Evolutionary conservation across 345 rosid genomes (phyloP), one percentile per base, ranked within the genome.

Genomic region (Euphorbia lathyris): DNA sequence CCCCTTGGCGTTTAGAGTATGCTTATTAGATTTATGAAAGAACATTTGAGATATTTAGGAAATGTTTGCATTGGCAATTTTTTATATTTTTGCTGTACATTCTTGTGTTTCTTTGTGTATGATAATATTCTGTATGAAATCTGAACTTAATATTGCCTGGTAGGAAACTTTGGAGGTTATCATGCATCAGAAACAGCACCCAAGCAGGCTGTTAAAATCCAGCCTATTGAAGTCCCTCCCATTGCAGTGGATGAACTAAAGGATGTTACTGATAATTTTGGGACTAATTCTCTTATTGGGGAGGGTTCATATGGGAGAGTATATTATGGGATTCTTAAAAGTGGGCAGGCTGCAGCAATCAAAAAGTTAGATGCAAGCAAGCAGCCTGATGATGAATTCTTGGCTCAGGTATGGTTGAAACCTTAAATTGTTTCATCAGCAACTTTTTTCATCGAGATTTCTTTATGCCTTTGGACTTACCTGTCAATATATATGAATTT

Each of bases 271-370:
- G 84, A 83, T 9, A 87, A 87, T 70, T 89, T 83, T 76, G 87
- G 91, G 58, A 75, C 89, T 42, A 80, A 73, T 78, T 74, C 84
- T 36, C 85, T 92, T 77, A 87, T 92, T 59, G 98, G 96, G 25
- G 98, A 92, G 80, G 97, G 98, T 16, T 93, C 98, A 0, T 88
- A 90, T 68, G 98, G 98, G 80, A 86, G 97, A 78, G 97, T 90
- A 12, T 93, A 88, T 71, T 83, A 85, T 67, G 97, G 96, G 64
- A 76, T 79, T 36, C 84, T 90, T 61, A 84, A 80, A 73, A 87
- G 78, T 80, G 95, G 80, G 27, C 87, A 77, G 51, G 82, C 84
- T 55, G 87, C 91, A 32, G 96, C 98, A n/a, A 84, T 93, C 8
- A 93, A 93, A 81, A 93, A 87, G 74, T 81, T 93, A 66, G 98